phyloP scores from a whole-genome alignment of 164 flowering plant species.

The Aristolochia fimbriata region DNA sequence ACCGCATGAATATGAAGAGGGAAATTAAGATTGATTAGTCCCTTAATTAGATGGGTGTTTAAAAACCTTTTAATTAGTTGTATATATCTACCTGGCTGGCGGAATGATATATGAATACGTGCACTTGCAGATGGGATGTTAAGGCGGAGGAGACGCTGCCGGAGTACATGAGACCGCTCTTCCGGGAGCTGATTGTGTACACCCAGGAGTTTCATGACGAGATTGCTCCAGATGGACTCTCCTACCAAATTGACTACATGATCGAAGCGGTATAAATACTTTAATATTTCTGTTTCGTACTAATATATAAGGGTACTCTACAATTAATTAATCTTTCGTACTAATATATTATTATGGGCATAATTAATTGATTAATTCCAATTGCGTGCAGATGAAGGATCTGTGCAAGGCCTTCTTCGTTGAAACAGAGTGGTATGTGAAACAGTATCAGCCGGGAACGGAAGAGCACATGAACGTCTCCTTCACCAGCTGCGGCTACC shows the following conservation, averaged over 20 bases:
- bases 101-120: neutral
- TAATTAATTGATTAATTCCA: too few relatives aligned
- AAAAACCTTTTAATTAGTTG: too few relatives aligned
- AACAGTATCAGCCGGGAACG: neutral
- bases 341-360: too few relatives aligned
- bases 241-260: neutral
- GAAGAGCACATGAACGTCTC: slow-evolving; percentile 2
- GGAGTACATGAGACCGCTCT: slow-evolving; percentile 25
- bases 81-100: too few relatives aligned
- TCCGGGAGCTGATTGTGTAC: slow-evolving; percentile 10
- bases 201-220: neutral
- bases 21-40: too few relatives aligned
- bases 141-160: slow-evolving; percentile 17
- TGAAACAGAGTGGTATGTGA: neutral
- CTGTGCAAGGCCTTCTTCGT: slow-evolving; percentile 1
- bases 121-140: slow-evolving; percentile 31
- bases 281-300: too few relatives aligned
- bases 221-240: neutral
- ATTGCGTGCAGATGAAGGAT: neutral
- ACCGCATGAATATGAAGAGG: too few relatives aligned
- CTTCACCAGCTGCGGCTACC: neutral
- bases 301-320: neutral
- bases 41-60: too few relatives aligned
- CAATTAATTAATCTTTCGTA: too few relatives aligned
- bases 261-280: neutral